A percentile compares a stretch with the other conserved stretches of the same genome.
Evolutionary conservation across 495 filamentous ascomycete genomes (phyloP).

Genomic region (Halenospora varia): DNA sequence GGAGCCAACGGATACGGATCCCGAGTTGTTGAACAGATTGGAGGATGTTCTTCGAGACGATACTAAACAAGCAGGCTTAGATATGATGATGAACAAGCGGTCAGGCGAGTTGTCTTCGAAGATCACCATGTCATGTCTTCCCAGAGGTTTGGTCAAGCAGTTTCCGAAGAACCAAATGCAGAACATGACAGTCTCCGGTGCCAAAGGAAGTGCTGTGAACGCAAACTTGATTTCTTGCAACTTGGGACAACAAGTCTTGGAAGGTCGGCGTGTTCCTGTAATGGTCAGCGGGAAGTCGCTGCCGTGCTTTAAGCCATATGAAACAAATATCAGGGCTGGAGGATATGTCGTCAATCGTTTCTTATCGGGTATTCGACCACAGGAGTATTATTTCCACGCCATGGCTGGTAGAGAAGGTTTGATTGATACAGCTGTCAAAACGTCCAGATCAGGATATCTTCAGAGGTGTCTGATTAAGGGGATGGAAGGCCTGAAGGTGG

Average conservation of each 20-base stretch:
- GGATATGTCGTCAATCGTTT: conserved; percentile 95
- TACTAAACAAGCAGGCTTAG: conserved; percentile 80
- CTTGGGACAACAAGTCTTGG: conserved; percentile 92
- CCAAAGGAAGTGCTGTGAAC: conserved; percentile 90
- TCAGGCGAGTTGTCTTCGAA: conserved; percentile 69
- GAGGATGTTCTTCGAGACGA: conserved; percentile 91
- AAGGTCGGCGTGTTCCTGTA: conserved; percentile 89
- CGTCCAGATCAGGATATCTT: conserved; percentile 91
- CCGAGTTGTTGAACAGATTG: conserved; percentile 68
- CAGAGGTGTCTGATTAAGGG: conserved; percentile 98
- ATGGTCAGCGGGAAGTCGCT: conserved; percentile 98
- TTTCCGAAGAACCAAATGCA: conserved; percentile 99
- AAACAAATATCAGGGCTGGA: conserved; percentile 83
- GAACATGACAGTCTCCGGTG: conserved; percentile 94
- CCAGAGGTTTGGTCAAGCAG: conserved; percentile 75
- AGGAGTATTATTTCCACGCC: conserved; percentile 99
- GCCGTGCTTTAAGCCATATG: conserved; percentile 90
- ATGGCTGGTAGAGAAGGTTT: conserved; percentile 99
- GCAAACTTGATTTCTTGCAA: conserved; percentile 98
- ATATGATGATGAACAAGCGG: conserved; percentile 75
- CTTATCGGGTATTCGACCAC: conserved; percentile 94
- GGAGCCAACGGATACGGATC: conserved; percentile 51
- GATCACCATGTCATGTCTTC: conserved; percentile 75
- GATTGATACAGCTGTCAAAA: conserved; percentile 99
- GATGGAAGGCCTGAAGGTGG: conserved; percentile 90